Evolutionary conservation across 1,284 basidiomycete species (phyloP).

Genomic region (Cystobasidiaceae sp.): DNA sequence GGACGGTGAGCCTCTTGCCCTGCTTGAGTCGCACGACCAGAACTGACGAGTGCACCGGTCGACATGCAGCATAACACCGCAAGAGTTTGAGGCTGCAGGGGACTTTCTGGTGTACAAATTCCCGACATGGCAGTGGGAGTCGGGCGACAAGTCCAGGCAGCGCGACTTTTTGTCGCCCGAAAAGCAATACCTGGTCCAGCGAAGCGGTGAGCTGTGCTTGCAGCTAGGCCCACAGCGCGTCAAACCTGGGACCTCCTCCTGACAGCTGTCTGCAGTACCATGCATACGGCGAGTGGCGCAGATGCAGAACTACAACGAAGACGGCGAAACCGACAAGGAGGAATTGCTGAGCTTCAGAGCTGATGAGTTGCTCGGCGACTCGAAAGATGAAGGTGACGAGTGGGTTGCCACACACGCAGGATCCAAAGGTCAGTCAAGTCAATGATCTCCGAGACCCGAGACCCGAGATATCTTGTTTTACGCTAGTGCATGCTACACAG

Average conservation of each 20-base stretch:
- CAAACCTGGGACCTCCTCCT: not conserved
- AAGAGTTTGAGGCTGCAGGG: constrained; percentile 92
- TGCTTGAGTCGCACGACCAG: constrained; percentile 84
- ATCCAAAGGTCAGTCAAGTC: constrained; percentile 29
- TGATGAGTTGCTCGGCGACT: constrained; percentile 49
- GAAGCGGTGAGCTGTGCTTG: constrained; percentile 55
- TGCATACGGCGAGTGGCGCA: constrained; percentile 85
- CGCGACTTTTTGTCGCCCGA: constrained; percentile 87
- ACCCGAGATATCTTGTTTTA: not conserved
- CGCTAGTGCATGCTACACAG: no score
- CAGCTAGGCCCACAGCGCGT: not conserved
- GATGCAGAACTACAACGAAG: constrained; percentile 78
- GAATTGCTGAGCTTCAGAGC: constrained; percentile 60
- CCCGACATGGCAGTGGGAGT: constrained; percentile 57
- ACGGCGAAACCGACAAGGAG: constrained; percentile 91
- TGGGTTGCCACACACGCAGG: constrained; percentile 51
- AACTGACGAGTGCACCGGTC: constrained; percentile 31
- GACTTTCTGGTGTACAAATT: constrained; percentile 91
- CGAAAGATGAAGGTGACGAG: constrained; percentile 45
- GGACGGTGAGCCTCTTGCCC: constrained; percentile 61
- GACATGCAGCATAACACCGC: constrained; percentile 49
- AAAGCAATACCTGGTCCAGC: constrained; percentile 93
- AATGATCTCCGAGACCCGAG: no score
- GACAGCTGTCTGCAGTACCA: constrained; percentile 58
- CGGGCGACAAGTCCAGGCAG: constrained; percentile 72